A percentile compares a stretch with the other conserved stretches of the same genome.
phyloP scores from a whole-genome alignment of 176 grass and related monocot genomes.

The Elymus sibiricus region DNA sequence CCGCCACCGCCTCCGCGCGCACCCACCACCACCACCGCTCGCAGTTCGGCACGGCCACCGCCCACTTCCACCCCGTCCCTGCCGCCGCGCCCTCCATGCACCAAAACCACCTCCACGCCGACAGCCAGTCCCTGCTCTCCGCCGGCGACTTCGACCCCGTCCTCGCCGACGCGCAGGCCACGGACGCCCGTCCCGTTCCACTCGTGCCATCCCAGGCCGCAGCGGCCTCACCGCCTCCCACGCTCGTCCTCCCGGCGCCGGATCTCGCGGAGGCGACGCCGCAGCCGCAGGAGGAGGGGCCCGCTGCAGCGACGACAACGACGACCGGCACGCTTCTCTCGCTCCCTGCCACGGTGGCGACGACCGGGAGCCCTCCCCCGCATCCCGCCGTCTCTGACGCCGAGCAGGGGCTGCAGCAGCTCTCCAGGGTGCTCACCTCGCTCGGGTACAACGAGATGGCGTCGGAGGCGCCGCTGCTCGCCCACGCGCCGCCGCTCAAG shows the following conservation, averaged over 20 bases:
- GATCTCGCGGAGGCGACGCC: neutral
- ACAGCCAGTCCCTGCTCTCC: slow-evolving; percentile 20
- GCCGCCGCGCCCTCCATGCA: slow-evolving; percentile 29
- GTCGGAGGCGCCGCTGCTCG: slow-evolving; percentile 43
- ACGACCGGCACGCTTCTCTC: neutral
- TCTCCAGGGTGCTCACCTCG: slow-evolving; percentile 49
- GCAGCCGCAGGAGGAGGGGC: neutral
- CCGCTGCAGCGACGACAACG: neutral
- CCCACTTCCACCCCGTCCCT: slow-evolving; percentile 12
- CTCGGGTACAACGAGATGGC: slow-evolving; percentile 79
- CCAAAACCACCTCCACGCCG: slow-evolving; percentile 23
- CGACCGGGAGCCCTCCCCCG: neutral
- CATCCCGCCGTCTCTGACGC: neutral
- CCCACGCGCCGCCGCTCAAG: slow-evolving; percentile 16
- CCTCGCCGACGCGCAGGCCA: neutral
- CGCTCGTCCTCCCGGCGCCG: neutral
- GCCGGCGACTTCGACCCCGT: neutral
- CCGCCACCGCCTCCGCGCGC: neutral
- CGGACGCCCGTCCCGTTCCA: neutral
- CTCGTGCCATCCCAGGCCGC: neutral
- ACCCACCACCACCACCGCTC: neutral
- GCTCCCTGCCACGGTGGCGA: neutral
- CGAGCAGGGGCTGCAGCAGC: slow-evolving; percentile 28
- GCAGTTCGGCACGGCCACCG: neutral
- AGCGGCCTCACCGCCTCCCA: neutral